phyloP scores from a whole-genome alignment of 148 eudicot species.

The Spergularia bocconei region DNA sequence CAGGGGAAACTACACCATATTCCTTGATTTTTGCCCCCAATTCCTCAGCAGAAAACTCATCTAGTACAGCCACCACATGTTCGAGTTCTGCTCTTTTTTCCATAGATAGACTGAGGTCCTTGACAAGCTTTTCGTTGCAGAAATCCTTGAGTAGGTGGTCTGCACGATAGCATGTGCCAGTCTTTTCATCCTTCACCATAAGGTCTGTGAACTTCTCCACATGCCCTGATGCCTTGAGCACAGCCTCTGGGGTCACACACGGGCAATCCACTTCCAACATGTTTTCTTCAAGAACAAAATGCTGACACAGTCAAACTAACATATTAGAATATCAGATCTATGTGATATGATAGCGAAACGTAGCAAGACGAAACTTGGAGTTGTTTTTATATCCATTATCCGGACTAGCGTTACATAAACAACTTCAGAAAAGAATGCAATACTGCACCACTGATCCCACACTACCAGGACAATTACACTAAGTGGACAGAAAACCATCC shows the following conservation, averaged over 20 bases:
- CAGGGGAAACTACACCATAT: constrained; percentile 82
- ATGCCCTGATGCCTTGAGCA: constrained; percentile 92
- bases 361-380: no score
- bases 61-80: constrained; percentile 76
- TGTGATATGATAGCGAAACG: no score
- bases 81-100: constrained; percentile 69
- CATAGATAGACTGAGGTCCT: constrained; percentile 48
- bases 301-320: constrained; percentile 39
- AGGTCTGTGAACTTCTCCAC: constrained; percentile 97
- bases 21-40: constrained; percentile 87
- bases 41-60: constrained; percentile 78
- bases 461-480: no score
- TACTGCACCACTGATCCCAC: no score
- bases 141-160: constrained; percentile 92
- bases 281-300: constrained; percentile 91
- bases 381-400: no score
- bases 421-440: no score
- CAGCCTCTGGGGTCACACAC: constrained; percentile 91
- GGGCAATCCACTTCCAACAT: constrained; percentile 99
- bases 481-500: no score
- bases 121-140: constrained; percentile 91
- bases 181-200: constrained; percentile 96
- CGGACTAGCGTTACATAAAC: no score
- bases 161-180: constrained; percentile 86
- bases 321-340: constrained; percentile 21